Base-by-base conservation (phyloP, 2,329 filamentous ascomycete genomes). In the Hypoxylon sp. region DNA sequence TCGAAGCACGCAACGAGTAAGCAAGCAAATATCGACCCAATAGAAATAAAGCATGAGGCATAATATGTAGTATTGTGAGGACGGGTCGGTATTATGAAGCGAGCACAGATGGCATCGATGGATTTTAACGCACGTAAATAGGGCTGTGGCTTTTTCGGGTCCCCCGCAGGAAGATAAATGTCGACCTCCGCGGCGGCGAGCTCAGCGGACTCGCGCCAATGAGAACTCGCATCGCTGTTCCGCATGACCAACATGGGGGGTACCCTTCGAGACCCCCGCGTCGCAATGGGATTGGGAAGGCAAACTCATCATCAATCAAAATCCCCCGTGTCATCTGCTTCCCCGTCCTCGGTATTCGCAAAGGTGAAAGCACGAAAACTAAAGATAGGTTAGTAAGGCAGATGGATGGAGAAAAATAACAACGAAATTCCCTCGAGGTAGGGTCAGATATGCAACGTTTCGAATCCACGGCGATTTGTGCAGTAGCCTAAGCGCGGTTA, bases 201-300 rank as follows among this genome's bases (percentile, higher is more conserved):
- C 29, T 55, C 48, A 56, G 51, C 44, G 23, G 43, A 21, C 8
- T 41, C 31, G 51, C 55, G 44, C 55, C 56, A 59, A 59, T 59
- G 34, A 51, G 40, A 19, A 9, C 21, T 6, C 41, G 45, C n/a
- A 19, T n/a, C 9, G 41, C 11, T 35, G 45, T 34, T 44, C 52
- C 51, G 56, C 56, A 59, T 59, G 56, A 59, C 55, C 55, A 36
- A 35, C 51, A 56, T 51, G n/a, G n/a, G n/a, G n/a, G n/a, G n/a
- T 41, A 38, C 37, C 29, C 27, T 37, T 49, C 27, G 23, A 19
- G 13, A 32, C 46, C 50, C 54, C 41, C 49, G 6, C 25, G 40
- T 40, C 43, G 31, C 38, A 29, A 15, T 23, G 26, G 37, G 27
- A 48, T 49, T 46, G 38, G 26, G 44, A 36, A 46, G 46, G 43